phyloP scores from a whole-genome alignment of 495 filamentous ascomycete species.

The Clohesyomyces aquaticus region DNA sequence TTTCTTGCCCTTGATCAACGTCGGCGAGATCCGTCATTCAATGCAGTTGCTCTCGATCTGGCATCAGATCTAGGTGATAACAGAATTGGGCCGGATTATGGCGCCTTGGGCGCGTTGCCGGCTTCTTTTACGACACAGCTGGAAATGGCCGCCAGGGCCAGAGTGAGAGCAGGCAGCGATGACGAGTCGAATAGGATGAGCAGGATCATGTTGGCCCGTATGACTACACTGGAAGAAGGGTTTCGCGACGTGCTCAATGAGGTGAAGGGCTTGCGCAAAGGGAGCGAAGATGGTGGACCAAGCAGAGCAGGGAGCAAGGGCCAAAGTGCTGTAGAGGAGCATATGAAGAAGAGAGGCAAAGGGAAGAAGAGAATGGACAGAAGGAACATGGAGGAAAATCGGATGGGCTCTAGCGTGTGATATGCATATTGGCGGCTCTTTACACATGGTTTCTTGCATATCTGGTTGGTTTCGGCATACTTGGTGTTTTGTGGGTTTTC shows the following conservation, averaged over 20 bases:
- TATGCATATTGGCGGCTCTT: background rate
- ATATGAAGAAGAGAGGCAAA: slow-evolving; percentile 32
- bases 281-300: slow-evolving; percentile 34
- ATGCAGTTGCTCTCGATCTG: slow-evolving; percentile 60
- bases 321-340: slow-evolving; percentile 19
- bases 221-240: slow-evolving; percentile 86
- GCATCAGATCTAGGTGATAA: slow-evolving; percentile 76
- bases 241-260: slow-evolving; percentile 85
- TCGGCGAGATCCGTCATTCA: slow-evolving; percentile 55
- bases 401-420: slow-evolving; percentile 26
- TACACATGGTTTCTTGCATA: slow-evolving; percentile 15
- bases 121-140: slow-evolving; percentile 81
- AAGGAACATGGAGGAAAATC: slow-evolving; percentile 1
- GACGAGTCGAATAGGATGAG: slow-evolving; percentile 69
- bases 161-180: slow-evolving; percentile 43
- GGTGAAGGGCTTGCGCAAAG: slow-evolving; percentile 66
- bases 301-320: slow-evolving; percentile 32
- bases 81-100: slow-evolving; percentile 44
- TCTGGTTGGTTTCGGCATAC: background rate
- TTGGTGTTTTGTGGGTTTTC: background rate
- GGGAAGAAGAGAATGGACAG: slow-evolving; percentile 35
- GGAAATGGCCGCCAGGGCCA: slow-evolving; percentile 57
- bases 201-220: slow-evolving; percentile 83
- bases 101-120: slow-evolving; percentile 61
- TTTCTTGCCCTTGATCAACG: slow-evolving; percentile 49